Percentiles rank a stretch among this genome's conserved stretches.
Conservation (phyloP, 352 stramenopile species). For the Pythium biforme region DNA sequence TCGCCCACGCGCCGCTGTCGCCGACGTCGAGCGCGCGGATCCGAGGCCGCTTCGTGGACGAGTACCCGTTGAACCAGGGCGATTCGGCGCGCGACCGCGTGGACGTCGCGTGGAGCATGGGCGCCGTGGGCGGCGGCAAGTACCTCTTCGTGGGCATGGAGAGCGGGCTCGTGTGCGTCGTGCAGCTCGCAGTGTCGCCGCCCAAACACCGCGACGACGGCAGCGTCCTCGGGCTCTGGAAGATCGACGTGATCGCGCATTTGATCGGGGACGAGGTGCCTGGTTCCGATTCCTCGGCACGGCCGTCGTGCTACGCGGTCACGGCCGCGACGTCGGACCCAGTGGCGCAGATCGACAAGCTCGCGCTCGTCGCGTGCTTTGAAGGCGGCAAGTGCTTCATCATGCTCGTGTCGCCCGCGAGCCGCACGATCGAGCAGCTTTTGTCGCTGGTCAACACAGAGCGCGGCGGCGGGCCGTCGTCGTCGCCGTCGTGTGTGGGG, state of each 20-base stretch:
- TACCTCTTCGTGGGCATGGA: slow-evolving; percentile 76
- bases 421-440: slow-evolving; percentile 70
- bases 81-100: slow-evolving; percentile 37
- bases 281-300: no score
- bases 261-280: no score
- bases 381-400: slow-evolving; percentile 82
- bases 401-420: slow-evolving; percentile 53
- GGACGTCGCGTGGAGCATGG: slow-evolving; percentile 51
- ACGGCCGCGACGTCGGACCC: slow-evolving; percentile 47
- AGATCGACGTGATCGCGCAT: slow-evolving; percentile 77
- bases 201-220: slow-evolving; percentile 13
- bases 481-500: slow-evolving; percentile 29
- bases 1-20: no score
- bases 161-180: slow-evolving; percentile 66
- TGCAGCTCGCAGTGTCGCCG: slow-evolving; percentile 39
- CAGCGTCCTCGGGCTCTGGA: slow-evolving; percentile 54
- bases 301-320: slow-evolving; percentile 53
- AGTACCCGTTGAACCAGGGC: slow-evolving; percentile 64
- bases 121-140: slow-evolving; percentile 44
- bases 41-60: slow-evolving; percentile 39
- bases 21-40: no score
- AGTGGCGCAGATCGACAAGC: slow-evolving; percentile 24
- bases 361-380: slow-evolving; percentile 71
- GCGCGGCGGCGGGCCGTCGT: no score
- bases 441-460: slow-evolving; percentile 76